phyloP scores from a whole-genome alignment of 176 grass and related monocot genomes.

The Alloteropsis semialata region DNA sequence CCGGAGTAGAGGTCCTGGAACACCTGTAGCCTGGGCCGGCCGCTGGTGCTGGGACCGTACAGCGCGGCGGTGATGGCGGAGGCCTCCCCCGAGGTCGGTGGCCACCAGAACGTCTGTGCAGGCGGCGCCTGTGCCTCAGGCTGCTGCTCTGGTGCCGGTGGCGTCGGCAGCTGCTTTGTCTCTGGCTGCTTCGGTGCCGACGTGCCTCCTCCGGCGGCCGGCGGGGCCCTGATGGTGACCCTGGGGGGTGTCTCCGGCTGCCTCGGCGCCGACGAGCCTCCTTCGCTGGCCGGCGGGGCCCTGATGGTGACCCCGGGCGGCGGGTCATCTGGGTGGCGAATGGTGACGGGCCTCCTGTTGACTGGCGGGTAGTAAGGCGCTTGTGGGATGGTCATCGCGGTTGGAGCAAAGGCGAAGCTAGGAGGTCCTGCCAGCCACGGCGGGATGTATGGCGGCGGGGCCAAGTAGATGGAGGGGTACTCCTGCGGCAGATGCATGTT shows the following conservation, averaged over 20 bases:
- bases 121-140: neutral
- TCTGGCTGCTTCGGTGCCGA: neutral
- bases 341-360: too few relatives aligned
- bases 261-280: neutral
- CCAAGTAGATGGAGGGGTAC: neutral
- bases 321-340: neutral
- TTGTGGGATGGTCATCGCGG: neutral
- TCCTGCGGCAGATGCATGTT: neutral
- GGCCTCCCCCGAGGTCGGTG: slow-evolving; percentile 10
- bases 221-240: neutral
- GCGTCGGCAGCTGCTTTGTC: neutral
- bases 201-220: neutral
- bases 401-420: neutral
- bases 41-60: neutral
- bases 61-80: neutral
- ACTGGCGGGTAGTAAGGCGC: neutral
- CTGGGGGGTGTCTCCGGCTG: neutral
- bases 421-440: neutral
- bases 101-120: slow-evolving; percentile 4
- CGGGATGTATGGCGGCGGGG: neutral
- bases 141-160: neutral
- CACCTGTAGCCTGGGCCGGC: slow-evolving; percentile 22
- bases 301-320: neutral
- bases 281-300: neutral
- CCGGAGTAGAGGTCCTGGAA: slow-evolving; percentile 27